Conservation (phyloP, 2,329 filamentous ascomycete genomes). For the Sporothrix pseudoabietina region DNA sequence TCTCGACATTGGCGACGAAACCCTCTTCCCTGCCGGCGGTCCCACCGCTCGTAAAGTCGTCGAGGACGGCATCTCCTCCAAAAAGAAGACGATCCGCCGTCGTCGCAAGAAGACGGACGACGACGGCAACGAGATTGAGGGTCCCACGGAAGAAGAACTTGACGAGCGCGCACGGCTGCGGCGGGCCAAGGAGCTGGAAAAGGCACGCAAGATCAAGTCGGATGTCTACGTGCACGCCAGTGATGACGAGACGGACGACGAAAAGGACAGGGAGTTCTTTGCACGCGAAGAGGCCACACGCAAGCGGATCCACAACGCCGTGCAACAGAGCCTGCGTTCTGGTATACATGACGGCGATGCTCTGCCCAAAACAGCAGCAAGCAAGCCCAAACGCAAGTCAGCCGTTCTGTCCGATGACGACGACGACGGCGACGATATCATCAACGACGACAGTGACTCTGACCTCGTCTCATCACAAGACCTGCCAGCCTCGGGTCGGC, state of each 20-base stretch:
- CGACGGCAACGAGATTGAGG: slow-evolving; percentile 47
- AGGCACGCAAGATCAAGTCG: slow-evolving; percentile 79
- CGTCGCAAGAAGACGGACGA: slow-evolving; percentile 52
- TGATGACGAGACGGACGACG: slow-evolving; percentile 88
- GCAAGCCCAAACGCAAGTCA: slow-evolving; percentile 37
- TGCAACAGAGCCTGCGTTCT: slow-evolving; percentile 32
- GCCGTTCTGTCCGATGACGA: slow-evolving; percentile 31
- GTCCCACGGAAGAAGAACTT: slow-evolving; percentile 60
- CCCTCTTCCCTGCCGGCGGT: slow-evolving; percentile 69
- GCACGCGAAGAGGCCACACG: slow-evolving; percentile 68
- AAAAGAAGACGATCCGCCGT: slow-evolving; percentile 53
- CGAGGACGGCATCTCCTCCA: slow-evolving; percentile 59
- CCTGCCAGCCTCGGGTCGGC: background rate
- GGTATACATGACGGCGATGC: slow-evolving; percentile 27
- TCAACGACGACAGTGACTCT: background rate
- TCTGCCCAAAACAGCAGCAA: background rate
- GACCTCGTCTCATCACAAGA: background rate
- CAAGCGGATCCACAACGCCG: slow-evolving; percentile 51
- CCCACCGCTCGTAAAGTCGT: slow-evolving; percentile 60
- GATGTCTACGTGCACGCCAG: slow-evolving; percentile 77
- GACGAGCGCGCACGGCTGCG: slow-evolving; percentile 64
- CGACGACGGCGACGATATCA: slow-evolving; percentile 32
- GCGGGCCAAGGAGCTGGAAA: slow-evolving; percentile 71
- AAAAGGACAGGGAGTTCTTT: slow-evolving; percentile 72
- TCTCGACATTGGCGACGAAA: slow-evolving; percentile 52